Conservation (phyloP, 371 early-diverging fungal species). For the Batrachochytrium dendrobatidis region DNA sequence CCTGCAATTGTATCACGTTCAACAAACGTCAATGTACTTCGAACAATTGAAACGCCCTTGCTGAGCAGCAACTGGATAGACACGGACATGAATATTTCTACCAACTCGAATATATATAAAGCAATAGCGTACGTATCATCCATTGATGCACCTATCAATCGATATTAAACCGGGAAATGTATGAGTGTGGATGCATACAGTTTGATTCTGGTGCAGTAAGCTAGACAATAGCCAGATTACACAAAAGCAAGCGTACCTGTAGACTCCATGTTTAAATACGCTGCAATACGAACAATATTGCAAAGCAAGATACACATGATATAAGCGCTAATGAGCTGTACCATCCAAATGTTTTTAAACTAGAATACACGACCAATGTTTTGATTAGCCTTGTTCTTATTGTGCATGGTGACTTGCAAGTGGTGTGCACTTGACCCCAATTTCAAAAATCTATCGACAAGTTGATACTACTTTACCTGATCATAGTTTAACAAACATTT, state of each 20-base stretch:
- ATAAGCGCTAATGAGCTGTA: background rate
- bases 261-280: background rate
- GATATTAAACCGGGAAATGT: background rate
- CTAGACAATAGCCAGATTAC: background rate
- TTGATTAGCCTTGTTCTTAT: background rate
- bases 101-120: background rate
- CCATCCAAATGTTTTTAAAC: background rate
- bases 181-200: background rate
- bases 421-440: too few species aligned
- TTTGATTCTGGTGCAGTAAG: background rate
- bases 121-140: background rate
- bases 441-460: too few species aligned
- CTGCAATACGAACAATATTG: background rate
- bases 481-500: background rate
- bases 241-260: background rate
- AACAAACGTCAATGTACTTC: background rate
- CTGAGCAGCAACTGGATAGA: conserved; percentile 1
- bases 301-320: background rate
- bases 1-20: background rate
- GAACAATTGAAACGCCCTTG: background rate
- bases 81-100: background rate
- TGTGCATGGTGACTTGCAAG: background rate
- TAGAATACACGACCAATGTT: background rate
- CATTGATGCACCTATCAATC: background rate
- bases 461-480: background rate